phyloP scores from a whole-genome alignment of 1,139 yeast genomes.

The Hemisphaericaspora subhashii region DNA sequence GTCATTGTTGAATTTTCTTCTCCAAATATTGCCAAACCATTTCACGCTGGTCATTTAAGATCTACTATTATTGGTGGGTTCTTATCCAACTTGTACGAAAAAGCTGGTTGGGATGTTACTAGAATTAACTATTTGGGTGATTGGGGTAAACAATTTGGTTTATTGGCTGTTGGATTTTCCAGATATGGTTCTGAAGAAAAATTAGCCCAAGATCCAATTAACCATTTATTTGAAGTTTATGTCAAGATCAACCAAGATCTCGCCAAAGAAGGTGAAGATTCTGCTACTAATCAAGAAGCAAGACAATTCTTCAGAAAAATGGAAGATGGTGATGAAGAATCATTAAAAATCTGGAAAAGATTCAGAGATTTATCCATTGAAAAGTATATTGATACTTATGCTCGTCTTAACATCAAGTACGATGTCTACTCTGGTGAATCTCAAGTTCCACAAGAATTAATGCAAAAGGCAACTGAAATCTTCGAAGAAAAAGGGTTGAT shows the following conservation, averaged over 20 bases:
- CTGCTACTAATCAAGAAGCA: slow-evolving; percentile 73
- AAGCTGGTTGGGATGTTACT: slow-evolving; percentile 84
- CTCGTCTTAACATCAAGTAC: slow-evolving; percentile 84
- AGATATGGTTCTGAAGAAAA: slow-evolving; percentile 80
- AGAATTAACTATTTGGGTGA: slow-evolving; percentile 96
- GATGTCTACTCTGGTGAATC: slow-evolving; percentile 96
- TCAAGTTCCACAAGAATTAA: slow-evolving; percentile 74
- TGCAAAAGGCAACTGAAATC: slow-evolving; percentile 63
- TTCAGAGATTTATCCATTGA: slow-evolving; percentile 90
- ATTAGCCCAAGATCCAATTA: slow-evolving; percentile 78
- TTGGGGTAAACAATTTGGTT: slow-evolving; percentile 99
- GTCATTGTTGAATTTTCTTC: slow-evolving; percentile 88
- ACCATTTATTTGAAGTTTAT: slow-evolving; percentile 92
- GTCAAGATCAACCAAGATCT: slow-evolving; percentile 84
- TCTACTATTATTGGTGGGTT: slow-evolving; percentile 99
- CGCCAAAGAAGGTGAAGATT: slow-evolving; percentile 29
- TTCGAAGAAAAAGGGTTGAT: slow-evolving; percentile 72
- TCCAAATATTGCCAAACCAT: slow-evolving; percentile 98
- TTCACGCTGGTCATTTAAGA: slow-evolving; percentile 99
- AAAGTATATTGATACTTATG: slow-evolving; percentile 83
- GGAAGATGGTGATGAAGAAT: slow-evolving; percentile 91
- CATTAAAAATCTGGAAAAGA: slow-evolving; percentile 77
- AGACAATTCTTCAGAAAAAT: slow-evolving; percentile 83
- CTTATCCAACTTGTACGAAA: slow-evolving; percentile 84
- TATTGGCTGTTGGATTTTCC: slow-evolving; percentile 88